Percentiles rank a stretch among this genome's conserved stretches.
Conservation (phyloP, 164 flowering plant species). For the Aristolochia californica region DNA sequence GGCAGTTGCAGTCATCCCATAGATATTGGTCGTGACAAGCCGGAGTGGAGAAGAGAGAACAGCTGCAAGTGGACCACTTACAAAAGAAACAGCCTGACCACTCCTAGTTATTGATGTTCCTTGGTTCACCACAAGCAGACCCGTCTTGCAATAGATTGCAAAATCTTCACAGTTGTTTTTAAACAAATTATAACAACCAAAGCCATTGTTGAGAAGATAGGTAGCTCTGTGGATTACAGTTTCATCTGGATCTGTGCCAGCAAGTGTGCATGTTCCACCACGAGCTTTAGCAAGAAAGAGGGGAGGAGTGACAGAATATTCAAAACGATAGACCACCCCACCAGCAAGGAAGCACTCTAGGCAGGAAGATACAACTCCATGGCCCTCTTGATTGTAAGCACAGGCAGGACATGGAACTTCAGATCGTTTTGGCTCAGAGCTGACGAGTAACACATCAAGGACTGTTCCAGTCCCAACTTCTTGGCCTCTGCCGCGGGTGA, state of each 20-base stretch:
- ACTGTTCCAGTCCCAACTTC: slow-evolving; percentile 89
- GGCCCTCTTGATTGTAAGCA: slow-evolving; percentile 25
- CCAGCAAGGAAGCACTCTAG: slow-evolving; percentile 33
- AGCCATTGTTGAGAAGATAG: slow-evolving; percentile 28
- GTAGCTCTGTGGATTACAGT: slow-evolving; percentile 28
- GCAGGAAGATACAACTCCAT: slow-evolving; percentile 37
- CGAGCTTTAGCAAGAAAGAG: slow-evolving; percentile 27
- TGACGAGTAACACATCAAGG: slow-evolving; percentile 46
- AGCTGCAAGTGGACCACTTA: slow-evolving; percentile 30
- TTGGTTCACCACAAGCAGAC: slow-evolving; percentile 17
- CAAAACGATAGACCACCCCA: slow-evolving; percentile 28
- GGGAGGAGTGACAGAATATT: slow-evolving; percentile 25
- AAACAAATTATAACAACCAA: slow-evolving; percentile 31
- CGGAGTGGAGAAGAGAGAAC: slow-evolving; percentile 19
- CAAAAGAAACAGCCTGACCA: slow-evolving; percentile 25
- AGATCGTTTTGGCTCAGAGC: slow-evolving; percentile 26
- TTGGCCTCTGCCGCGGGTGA: slow-evolving; percentile 67
- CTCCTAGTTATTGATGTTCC: slow-evolving; percentile 24
- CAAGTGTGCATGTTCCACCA: slow-evolving; percentile 40
- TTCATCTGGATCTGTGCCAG: slow-evolving; percentile 25
- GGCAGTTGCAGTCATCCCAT: slow-evolving; percentile 21
- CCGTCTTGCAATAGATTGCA: slow-evolving; percentile 37
- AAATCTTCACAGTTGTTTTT: slow-evolving; percentile 43
- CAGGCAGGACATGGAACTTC: slow-evolving; percentile 29
- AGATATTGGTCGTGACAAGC: slow-evolving; percentile 19